Percentiles rank a stretch among this genome's conserved stretches.
Conservation (phyloP, 106 monocot species). For the Vanilla planifolia region DNA sequence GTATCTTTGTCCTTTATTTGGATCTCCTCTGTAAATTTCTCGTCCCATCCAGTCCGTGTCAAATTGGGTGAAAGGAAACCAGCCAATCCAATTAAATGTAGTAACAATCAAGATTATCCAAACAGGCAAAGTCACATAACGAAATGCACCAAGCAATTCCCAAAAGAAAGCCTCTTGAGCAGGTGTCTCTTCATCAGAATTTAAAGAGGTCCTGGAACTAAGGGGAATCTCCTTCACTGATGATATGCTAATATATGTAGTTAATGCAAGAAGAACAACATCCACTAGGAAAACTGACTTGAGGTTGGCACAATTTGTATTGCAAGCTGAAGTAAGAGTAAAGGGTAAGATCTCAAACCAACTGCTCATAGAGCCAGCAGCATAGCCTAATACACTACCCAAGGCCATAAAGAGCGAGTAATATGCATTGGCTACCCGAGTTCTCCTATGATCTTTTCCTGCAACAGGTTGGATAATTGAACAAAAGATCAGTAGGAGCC, state of each 20-base stretch:
- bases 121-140: conserved; percentile 54
- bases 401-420: conserved; percentile 96
- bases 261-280: conserved; percentile 51
- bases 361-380: conserved; percentile 76
- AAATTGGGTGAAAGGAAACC: conserved; percentile 81
- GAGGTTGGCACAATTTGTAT: conserved; percentile 75
- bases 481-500: background rate
- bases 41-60: conserved; percentile 99
- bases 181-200: conserved; percentile 30
- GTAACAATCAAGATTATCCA: conserved; percentile 82
- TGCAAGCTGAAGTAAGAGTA: conserved; percentile 51
- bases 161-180: conserved; percentile 72
- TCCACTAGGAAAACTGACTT: conserved; percentile 85
- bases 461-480: conserved; percentile 6
- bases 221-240: conserved; percentile 51
- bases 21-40: conserved; percentile 84
- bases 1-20: conserved; percentile 52
- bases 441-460: conserved; percentile 83
- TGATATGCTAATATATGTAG: conserved; percentile 56
- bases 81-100: conserved; percentile 77
- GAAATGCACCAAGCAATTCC: conserved; percentile 69
- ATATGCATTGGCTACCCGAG: conserved; percentile 91
- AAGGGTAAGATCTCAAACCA: conserved; percentile 79
- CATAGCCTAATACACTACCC: conserved; percentile 86
- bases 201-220: conserved; percentile 10